Evolutionary conservation across 73 alveolate species (phyloP), one percentile per base, ranked within the genome.

Genomic region (Tetrahymena elliotti): DNA sequence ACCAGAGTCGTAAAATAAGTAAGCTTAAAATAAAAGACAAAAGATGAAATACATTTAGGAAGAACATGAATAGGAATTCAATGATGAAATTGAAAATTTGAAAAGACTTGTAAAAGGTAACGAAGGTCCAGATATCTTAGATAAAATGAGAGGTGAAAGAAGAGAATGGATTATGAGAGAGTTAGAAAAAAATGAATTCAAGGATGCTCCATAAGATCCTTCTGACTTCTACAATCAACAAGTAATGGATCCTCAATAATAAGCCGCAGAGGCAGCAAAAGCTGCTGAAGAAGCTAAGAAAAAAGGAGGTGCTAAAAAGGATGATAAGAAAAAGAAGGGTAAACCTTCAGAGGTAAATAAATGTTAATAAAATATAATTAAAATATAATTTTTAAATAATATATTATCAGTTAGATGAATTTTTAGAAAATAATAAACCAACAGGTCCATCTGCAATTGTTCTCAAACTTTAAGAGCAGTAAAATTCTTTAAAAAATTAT

Each of bases 41-140:
- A 94, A 84, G 97, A 94, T 94, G 96, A 94, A 93, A 47, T 39
- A 83, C 22, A 94, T 88, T 47, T 33, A 95, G 84, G 37, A 93
- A 83, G 93, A 97, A 52, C 96, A 95, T 93, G 52, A 82, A 93
- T 93, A 97, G 35, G 97, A 97, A 31, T 98, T 95, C 92, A 96
- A 97, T 35, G 95, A 93, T 40, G 99, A 97, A 83, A 93, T 95
- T 93, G 97, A 97, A 35, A 98, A 97, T 38, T 53, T 97, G 68
- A 97, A 98, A 95, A 97, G 94, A 15, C 95, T 95, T 4, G 98
- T 98, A 53, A 94, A 94, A 31, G 97, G 97, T 41, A 97, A 97
- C 84, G 99, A 98, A 95, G 99, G 99, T 38, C 98, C 98, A 8
- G 99, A 98, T 84, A 97, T 98, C 47, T 93, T 94, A 83, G 99